Base-by-base conservation (phyloP, 2,329 filamentous ascomycete species). In the Trichoderma pleuroti region DNA sequence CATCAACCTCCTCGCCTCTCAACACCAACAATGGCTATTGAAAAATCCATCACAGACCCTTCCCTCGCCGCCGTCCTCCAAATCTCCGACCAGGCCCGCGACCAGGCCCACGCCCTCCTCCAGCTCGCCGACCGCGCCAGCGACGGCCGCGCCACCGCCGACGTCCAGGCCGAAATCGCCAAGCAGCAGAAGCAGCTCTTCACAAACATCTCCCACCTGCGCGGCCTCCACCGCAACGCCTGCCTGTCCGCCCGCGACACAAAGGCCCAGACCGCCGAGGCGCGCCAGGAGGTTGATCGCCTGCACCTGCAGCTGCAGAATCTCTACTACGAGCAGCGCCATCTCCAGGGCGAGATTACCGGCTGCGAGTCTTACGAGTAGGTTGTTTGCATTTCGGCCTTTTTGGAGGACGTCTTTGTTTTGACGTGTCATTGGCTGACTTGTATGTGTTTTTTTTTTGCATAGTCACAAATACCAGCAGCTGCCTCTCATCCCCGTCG, bases 261-360 rank as follows among this genome's bases (percentile, higher is more conserved):
- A 16, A 98, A 98, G 80, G 86, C 92, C 67, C 85, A 89, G 75
- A 98, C 96, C 0, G 92, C 93, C 34, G 93, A 97, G 80, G 92
- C 92, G 62, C 90, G 94, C 62, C 92, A 95, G 76, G 93, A 97
- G 81, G 93, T 98, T 74, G 96, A 99, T 79, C 89, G 91, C 63
- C 85, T 99, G 72, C 94, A 98, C 79, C 86, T 99, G 46, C 93
- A 97, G 78, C 86, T 99, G 69, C 95, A 98, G 81, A 99, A 99
- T 78, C 84, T 99, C 9, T 97, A 96, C 80, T 99, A 99, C 78
- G 95, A 99, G 81, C 94, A 98, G 82, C 87, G 93, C 68, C 94
- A 98, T 80, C 84, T 99, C 68, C 90, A 92, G 74, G 93, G 93
- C 62, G 96, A 99, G 82, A 98, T 99, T 72, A 85, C 88, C 0